Percentiles rank a stretch among this genome's conserved stretches.
These are phyloP conservation scores for Solanum gandarillasii DNA, from an alignment of 257 asterid genomes.

Conservation along the genomic window DNA sequence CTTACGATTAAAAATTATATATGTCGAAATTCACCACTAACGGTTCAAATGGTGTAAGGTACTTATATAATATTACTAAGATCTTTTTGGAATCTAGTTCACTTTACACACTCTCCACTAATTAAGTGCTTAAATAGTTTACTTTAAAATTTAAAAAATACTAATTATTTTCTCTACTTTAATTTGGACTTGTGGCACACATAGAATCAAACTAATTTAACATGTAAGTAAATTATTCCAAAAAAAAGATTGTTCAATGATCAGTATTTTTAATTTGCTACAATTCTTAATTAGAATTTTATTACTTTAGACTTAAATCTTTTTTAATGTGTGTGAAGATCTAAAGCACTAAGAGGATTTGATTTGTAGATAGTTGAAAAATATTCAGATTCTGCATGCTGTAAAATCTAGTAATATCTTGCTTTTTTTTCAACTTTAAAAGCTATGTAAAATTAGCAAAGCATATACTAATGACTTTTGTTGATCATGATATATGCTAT, in stretches of 20 bases:
- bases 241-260: not conserved
- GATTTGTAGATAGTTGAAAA: not conserved
- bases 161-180: not conserved
- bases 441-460: not conserved
- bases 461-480: not conserved
- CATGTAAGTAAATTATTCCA: not conserved
- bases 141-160: not conserved
- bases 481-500: not conserved
- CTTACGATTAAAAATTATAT: not conserved
- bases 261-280: not conserved
- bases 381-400: not conserved
- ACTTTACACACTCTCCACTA: not conserved
- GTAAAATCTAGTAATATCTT: not conserved
- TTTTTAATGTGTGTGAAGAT: not conserved
- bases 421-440: not conserved
- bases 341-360: not conserved
- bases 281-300: not conserved
- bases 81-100: not conserved
- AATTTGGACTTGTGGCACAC: not conserved
- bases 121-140: not conserved
- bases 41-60: not conserved
- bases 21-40: not conserved
- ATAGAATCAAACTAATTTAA: not conserved
- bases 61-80: not conserved
- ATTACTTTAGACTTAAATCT: not conserved